phyloP scores from a whole-genome alignment of 768 basidiomycete species.

The Steccherinum ochraceum region DNA sequence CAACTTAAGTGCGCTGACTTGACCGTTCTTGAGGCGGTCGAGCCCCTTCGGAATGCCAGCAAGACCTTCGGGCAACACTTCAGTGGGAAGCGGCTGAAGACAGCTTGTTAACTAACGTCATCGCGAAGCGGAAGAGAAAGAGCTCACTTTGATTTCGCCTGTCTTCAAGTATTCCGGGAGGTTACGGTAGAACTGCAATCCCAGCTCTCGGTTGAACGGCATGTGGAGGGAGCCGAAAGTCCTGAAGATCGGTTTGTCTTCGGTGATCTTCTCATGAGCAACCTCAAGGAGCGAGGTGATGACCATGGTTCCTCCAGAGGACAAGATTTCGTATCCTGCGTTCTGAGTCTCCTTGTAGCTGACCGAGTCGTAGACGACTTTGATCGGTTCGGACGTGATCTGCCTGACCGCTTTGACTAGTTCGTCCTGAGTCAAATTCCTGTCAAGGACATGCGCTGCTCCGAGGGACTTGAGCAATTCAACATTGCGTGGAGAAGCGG shows the following conservation, averaged over 20 bases:
- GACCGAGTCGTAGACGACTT: constrained; percentile 16
- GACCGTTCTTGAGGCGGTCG: constrained; percentile 26
- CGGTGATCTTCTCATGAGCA: constrained; percentile 1
- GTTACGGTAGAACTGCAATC: not conserved
- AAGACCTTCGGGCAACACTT: constrained; percentile 36
- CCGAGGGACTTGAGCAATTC: constrained; percentile 4
- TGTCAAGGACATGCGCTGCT: constrained; percentile 13
- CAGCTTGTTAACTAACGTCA: not conserved
- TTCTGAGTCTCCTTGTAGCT: constrained; percentile 8
- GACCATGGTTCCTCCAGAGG: constrained; percentile 14
- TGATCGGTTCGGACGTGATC: constrained; percentile 6
- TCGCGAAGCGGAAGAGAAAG: not conserved
- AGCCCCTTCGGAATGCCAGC: constrained; percentile 31
- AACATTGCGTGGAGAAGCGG: constrained; percentile 10
- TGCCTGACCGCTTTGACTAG: not conserved
- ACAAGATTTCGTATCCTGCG: constrained; percentile 15
- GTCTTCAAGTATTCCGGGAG: constrained; percentile 5
- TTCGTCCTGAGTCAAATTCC: not conserved
- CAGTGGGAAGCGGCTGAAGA: constrained; percentile 35
- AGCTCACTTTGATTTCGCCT: constrained; percentile 13
- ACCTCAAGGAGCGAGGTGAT: not conserved
- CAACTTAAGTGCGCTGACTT: constrained; percentile 17
- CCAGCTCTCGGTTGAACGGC: constrained; percentile 4
- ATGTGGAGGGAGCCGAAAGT: constrained; percentile 8
- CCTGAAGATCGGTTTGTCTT: constrained; percentile 6